These are phyloP conservation scores for Neurospora tetrasperma DNA, from an alignment of 495 filamentous ascomycete species.

Conservation along the genomic window DNA sequence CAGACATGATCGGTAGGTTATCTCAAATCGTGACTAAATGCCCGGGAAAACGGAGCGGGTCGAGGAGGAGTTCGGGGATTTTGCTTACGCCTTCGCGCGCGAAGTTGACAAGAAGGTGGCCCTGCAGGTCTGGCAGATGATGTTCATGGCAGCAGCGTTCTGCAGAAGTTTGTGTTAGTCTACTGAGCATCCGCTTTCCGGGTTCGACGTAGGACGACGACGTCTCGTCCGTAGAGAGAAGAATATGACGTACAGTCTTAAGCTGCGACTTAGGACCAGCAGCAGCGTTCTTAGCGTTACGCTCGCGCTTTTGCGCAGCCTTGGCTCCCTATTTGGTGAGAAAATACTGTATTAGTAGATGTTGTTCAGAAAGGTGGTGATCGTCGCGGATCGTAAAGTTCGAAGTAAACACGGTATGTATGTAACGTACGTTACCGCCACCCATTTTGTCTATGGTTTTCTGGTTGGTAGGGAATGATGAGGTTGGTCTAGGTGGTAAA, in stretches of 20 bases:
- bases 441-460: constrained; percentile 31
- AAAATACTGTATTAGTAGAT: not conserved
- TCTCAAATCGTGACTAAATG: not conserved
- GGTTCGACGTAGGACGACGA: not conserved
- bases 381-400: not conserved
- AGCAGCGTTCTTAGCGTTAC: constrained; percentile 37
- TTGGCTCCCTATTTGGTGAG: constrained; percentile 38
- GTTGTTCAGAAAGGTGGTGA: not conserved
- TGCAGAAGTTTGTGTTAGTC: constrained; percentile 11
- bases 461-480: not conserved
- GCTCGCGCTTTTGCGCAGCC: constrained; percentile 47
- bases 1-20: not conserved
- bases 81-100: constrained; percentile 39
- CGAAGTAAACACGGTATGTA: not conserved
- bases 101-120: constrained; percentile 47
- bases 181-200: not conserved
- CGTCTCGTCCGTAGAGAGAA: not conserved
- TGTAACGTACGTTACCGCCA: constrained; percentile 37
- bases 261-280: constrained; percentile 47
- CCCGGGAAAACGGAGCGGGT: not conserved
- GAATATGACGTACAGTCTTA: constrained; percentile 33
- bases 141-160: constrained; percentile 45
- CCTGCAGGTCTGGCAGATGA: constrained; percentile 47
- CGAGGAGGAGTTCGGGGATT: not conserved
- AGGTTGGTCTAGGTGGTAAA: not conserved